Evolutionary conservation across 192 early-diverging fungal species (phyloP), one percentile per base, ranked within the genome.

Genomic region (Entomortierella lignicola): DNA sequence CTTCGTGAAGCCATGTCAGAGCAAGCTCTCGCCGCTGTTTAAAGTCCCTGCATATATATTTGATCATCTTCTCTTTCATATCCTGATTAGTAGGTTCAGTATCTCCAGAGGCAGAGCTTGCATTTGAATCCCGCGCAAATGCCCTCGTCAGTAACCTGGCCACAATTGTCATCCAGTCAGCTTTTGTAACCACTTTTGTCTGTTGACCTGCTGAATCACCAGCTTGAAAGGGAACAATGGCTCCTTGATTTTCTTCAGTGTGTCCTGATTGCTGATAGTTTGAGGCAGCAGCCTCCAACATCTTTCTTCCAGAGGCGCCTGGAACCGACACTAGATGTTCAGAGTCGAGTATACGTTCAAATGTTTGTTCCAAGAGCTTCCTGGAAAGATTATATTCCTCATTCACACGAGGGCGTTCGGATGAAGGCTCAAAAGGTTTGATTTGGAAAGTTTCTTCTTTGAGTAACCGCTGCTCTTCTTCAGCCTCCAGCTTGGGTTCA

Each of bases 1-100:
- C 89, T 60, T 95, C 92, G 54, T 94, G 83, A 23, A 95, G 81
- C 93, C 93, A 95, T 11, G 84, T 84, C 30, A 94, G 56, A 0
- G 92, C 93, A 0, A 93, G 69, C 41, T 94, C 93, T 48, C 82
- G 89, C 86, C 91, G 84, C 30, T 77, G 67, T n/a, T 81, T 77
- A 56, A 95, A 90, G 56, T 91, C 86, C 39, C 82, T 69, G 56
- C 92, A 68, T 21, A 93, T 80, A 63, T 84, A 92, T 25, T 89
- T 73, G 8, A 91, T 44, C 48, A 91, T 68, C 37, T 81, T 68
- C 31, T 71, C 65, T 37, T 81, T 72, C 60, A 81, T 66, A 13
- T 58, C 58, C 37, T 81, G 64, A 17, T 54, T 39, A 41, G 20
- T 34, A 32, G 55, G 23, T 13, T 20, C 37, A 34, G 39, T 37